Conservation (phyloP, 495 filamentous ascomycete genomes). For the Acidomyces sp. region DNA sequence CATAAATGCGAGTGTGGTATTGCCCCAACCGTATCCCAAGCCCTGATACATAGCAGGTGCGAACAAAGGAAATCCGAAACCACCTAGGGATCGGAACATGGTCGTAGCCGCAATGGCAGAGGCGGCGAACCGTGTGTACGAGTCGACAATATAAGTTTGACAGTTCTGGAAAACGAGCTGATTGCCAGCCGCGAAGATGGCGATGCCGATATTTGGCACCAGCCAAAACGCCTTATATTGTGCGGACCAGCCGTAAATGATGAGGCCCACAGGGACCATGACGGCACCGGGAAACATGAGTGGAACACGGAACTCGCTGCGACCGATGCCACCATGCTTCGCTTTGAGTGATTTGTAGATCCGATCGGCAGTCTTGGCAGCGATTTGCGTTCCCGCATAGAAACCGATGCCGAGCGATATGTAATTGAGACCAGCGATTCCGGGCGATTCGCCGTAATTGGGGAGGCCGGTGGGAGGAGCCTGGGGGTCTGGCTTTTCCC, state of each 20-base stretch:
- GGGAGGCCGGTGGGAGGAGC: constrained; percentile 13
- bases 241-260: constrained; percentile 62
- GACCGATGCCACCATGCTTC: constrained; percentile 42
- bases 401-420: constrained; percentile 60
- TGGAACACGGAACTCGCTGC: constrained; percentile 57
- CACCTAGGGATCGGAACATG: constrained; percentile 52
- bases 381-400: constrained; percentile 50
- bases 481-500: constrained; percentile 33
- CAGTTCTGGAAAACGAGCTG: constrained; percentile 58
- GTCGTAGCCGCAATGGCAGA: constrained; percentile 55
- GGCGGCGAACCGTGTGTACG: constrained; percentile 62
- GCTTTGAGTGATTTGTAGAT: constrained; percentile 52
- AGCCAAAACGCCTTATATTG: constrained; percentile 55
- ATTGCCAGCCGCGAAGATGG: constrained; percentile 42
- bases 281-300: constrained; percentile 46
- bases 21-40: constrained; percentile 53
- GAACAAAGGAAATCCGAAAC: constrained; percentile 69
- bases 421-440: constrained; percentile 56
- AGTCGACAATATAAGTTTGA: constrained; percentile 65
- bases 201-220: constrained; percentile 54
- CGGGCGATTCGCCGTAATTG: constrained; percentile 45
- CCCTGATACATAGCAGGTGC: constrained; percentile 27
- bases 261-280: constrained; percentile 49
- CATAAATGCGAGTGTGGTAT: constrained; percentile 45
- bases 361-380: constrained; percentile 48